Percentiles rank a stretch among this genome's conserved stretches.
Evolutionary conservation across 106 monocot genomes (phyloP).

Genomic region (Apostasia shenzhenica): DNA sequence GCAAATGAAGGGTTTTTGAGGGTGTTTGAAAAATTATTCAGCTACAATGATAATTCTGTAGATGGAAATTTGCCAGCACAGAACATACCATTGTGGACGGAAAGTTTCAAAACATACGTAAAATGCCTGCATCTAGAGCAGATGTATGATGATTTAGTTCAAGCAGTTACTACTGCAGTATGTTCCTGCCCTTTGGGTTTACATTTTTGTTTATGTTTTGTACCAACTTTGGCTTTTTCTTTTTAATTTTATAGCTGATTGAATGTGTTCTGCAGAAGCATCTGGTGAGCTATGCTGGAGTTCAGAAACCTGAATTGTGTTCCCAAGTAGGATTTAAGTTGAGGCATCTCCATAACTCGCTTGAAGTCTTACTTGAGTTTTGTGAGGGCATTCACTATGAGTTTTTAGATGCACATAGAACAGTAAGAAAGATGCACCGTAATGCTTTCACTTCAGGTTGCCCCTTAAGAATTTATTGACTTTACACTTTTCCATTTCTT

Average conservation of each 20-base stretch:
- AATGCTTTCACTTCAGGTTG: not conserved
- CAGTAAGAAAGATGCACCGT: constrained; percentile 25
- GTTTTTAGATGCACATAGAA: constrained; percentile 59
- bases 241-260: not conserved
- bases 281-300: constrained; percentile 20
- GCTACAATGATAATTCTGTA: constrained; percentile 1
- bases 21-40: constrained; percentile 17
- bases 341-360: constrained; percentile 22
- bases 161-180: constrained; percentile 40
- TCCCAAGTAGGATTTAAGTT: constrained; percentile 27
- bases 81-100: constrained; percentile 56
- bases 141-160: constrained; percentile 26
- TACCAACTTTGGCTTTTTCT: not conserved
- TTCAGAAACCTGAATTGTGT: constrained; percentile 29
- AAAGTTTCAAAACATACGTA: constrained; percentile 32
- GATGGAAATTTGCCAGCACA: constrained; percentile 12
- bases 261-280: constrained; percentile 29
- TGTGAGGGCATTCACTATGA: constrained; percentile 49
- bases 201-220: not conserved
- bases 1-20: constrained; percentile 15
- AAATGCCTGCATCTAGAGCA: constrained; percentile 38
- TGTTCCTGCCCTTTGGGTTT: constrained; percentile 5
- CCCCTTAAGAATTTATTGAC: not conserved
- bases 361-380: constrained; percentile 37
- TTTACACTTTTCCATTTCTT: constrained; percentile 9